Evolutionary conservation across 768 basidiomycete species (phyloP).

Genomic region (Auricularia sp.): DNA sequence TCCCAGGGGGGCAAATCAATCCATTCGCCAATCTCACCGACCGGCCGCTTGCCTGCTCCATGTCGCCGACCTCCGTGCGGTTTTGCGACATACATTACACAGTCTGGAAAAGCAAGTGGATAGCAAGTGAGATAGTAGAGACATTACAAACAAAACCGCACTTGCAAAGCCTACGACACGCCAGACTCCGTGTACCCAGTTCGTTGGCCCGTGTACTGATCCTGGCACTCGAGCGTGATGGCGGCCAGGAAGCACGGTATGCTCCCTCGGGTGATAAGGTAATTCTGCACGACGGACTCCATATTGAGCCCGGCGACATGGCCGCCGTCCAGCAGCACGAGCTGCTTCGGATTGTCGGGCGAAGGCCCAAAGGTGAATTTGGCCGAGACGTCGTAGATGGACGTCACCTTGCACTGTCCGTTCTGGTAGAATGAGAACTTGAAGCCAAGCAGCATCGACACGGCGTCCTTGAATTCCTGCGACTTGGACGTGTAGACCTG

Average conservation of each 20-base stretch:
- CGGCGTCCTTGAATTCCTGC: constrained; percentile 84
- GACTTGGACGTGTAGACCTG: constrained; percentile 80
- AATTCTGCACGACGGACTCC: neutral
- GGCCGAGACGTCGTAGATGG: constrained; percentile 79
- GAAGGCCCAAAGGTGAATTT: constrained; percentile 77
- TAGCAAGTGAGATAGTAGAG: neutral
- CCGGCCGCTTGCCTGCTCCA: too few relatives aligned
- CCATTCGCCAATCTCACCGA: too few relatives aligned
- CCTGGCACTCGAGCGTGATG: constrained; percentile 24
- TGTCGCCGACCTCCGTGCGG: too few relatives aligned
- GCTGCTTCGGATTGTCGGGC: neutral
- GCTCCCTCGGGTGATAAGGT: constrained; percentile 16
- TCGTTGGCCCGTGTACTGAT: neutral
- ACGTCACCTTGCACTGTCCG: constrained; percentile 82
- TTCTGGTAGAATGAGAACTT: constrained; percentile 88
- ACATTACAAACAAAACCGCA: neutral
- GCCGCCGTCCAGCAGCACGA: neutral
- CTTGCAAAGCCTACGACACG: neutral
- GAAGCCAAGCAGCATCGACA: constrained; percentile 81
- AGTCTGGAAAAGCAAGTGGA: neutral
- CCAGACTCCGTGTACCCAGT: neutral
- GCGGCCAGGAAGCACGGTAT: constrained; percentile 29
- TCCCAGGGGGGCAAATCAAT: too few relatives aligned
- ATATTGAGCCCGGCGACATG: neutral
- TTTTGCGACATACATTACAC: too few relatives aligned